Evolutionary conservation across 768 basidiomycete species (phyloP).

Genomic region (Lepiota brunneoincarnata): DNA sequence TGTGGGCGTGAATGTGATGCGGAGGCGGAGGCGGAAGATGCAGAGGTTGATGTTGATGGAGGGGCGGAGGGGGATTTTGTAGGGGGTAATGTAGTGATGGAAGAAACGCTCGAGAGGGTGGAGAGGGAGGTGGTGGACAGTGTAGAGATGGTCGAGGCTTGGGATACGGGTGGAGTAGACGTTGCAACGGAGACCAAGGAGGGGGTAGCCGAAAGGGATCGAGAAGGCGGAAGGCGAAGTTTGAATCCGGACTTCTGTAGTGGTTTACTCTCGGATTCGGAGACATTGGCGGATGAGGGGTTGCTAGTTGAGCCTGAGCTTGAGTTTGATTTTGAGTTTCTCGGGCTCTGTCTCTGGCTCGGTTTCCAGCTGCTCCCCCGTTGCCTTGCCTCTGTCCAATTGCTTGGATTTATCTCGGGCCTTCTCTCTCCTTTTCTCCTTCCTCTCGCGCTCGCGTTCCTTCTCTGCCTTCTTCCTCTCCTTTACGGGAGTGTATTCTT

Average conservation of each 20-base stretch:
- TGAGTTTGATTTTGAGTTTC: constrained; percentile 11
- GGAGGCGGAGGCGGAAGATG: constrained; percentile 8
- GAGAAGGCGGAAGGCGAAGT: constrained; percentile 5
- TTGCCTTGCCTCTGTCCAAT: neutral
- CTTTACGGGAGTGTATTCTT: constrained; percentile 16
- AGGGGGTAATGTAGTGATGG: constrained; percentile 10
- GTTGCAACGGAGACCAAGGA: constrained; percentile 13
- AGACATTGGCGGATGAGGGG: constrained; percentile 8
- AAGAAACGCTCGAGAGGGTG: constrained; percentile 1
- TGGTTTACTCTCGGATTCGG: constrained; percentile 8
- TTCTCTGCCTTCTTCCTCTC: constrained; percentile 31
- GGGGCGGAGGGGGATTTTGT: neutral
- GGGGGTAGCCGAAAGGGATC: constrained; percentile 20
- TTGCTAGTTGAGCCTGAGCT: constrained; percentile 9
- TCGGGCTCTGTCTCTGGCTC: neutral
- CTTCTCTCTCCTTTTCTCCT: constrained; percentile 23
- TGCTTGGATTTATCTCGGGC: constrained; percentile 15
- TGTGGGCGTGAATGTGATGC: constrained; percentile 13
- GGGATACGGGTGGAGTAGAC: constrained; percentile 16
- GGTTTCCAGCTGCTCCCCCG: neutral
- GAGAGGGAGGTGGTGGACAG: constrained; percentile 10
- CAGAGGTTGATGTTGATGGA: neutral
- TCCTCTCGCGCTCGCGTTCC: constrained; percentile 22
- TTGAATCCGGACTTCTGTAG: neutral
- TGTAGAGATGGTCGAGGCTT: constrained; percentile 12